Evolutionary conservation across 345 rosid genomes (phyloP), one percentile per base, ranked within the genome.

Genomic region (Melastoma malabathricum): DNA sequence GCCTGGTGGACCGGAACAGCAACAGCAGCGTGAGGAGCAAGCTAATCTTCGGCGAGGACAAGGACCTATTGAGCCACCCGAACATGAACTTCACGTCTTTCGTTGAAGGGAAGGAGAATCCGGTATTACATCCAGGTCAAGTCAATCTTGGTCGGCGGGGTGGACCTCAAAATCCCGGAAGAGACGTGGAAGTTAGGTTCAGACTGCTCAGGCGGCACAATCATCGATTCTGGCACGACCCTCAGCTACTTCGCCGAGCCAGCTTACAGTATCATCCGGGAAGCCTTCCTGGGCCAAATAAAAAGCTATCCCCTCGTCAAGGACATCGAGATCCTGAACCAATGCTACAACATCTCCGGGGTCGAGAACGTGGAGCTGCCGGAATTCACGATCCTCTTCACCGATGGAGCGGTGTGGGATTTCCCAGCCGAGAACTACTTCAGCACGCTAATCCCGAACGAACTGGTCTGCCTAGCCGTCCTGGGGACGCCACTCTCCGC

Each of bases 161-260:
- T 86, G 50, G 62, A 58, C 31, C 60, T 86, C 20, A 65, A 71
- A 18, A 86, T 90, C 64, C 84, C 96, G 0, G 73, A 82, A 61
- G 81, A 72, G 58, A 82, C 82, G 34, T 90, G 98, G 98, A 43
- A 61, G 6, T 47, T 86, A 15, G 69, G 84, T 0, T 31, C 78
- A 0, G 80, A 78, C 2, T 82, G 96, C 3, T 63, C 71, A 14
- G 96, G 98, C 1, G 98, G 98, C 5, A 82, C 98, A 2, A 90
- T 90, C 74, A 75, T 86, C 6, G 96, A 90, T 64, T 86, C 98
- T 0, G 98, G 98, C 13, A 80, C 98, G 2, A 90, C 98, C 0
- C 76, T 90, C 0, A 86, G 82, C 68, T 90, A 90, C 57, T 86
- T 90, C 31, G 72, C 94, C 0, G 89, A 84, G 3, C 96, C 98